Percentiles rank a stretch among this genome's conserved stretches.
Conservation (phyloP, 129 eudicot genomes). For the Gnaphalium uliginosum region DNA sequence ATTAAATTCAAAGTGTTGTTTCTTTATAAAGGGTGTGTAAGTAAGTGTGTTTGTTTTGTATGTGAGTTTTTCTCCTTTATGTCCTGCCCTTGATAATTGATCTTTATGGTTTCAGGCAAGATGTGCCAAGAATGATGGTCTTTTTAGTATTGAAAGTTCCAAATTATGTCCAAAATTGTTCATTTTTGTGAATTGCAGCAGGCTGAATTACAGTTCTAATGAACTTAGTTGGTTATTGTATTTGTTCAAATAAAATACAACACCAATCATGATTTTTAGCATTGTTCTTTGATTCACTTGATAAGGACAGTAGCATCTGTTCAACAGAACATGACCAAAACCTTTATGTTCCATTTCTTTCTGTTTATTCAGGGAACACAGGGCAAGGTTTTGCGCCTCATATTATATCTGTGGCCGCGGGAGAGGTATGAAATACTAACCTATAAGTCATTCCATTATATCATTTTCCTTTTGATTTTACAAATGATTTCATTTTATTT, state of each 20-base stretch:
- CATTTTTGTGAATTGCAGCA: background rate
- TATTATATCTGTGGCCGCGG: constrained; percentile 60
- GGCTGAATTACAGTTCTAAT: background rate
- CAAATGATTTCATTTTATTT: background rate
- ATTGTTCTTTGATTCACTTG: background rate
- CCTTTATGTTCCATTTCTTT: constrained; percentile 4
- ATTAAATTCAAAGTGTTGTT: constrained; percentile 1
- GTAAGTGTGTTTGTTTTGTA: background rate
- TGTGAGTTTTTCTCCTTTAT: background rate
- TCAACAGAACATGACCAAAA: constrained; percentile 5
- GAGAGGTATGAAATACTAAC: constrained; percentile 56
- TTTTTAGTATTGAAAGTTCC: background rate
- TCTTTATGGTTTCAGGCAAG: background rate
- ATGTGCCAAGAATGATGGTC: background rate
- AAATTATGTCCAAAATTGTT: background rate
- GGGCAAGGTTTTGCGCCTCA: constrained; percentile 74
- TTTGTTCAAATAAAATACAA: background rate
- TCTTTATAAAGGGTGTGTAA: background rate
- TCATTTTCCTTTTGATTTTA: no score
- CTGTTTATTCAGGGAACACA: constrained; percentile 46
- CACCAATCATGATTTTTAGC: background rate
- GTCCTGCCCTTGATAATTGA: background rate
- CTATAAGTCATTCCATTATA: background rate
- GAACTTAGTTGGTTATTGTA: constrained; percentile 2
- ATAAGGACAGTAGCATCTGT: background rate